Conservation (phyloP, 2,329 filamentous ascomycete genomes). For the Ceratocystis alfenasii region DNA sequence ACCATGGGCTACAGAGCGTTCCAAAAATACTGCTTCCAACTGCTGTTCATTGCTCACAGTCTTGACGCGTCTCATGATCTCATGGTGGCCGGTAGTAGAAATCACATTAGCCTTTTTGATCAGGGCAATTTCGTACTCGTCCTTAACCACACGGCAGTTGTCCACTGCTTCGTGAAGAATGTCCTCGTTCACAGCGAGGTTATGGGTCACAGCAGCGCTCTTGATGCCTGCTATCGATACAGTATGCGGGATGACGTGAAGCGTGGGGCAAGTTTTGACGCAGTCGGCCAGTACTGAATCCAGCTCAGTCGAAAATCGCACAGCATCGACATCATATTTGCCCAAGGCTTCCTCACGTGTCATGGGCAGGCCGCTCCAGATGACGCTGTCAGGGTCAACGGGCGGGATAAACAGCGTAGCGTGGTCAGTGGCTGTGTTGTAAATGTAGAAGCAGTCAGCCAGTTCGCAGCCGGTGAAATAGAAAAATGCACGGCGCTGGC, state of each 20-base stretch:
- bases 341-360: conserved; percentile 61
- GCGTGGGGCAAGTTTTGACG: conserved; percentile 39
- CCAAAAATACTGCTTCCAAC: conserved; percentile 68
- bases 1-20: conserved; percentile 60
- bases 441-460: conserved; percentile 67
- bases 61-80: conserved; percentile 48
- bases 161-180: conserved; percentile 53
- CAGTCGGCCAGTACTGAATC: conserved; percentile 52
- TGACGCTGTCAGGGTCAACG: conserved; percentile 73
- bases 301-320: conserved; percentile 59
- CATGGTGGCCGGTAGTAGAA: conserved; percentile 54
- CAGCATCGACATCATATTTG: conserved; percentile 71
- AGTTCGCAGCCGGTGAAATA: conserved; percentile 79
- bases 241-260: conserved; percentile 70
- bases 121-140: conserved; percentile 61
- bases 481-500: conserved; percentile 86
- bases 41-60: conserved; percentile 65
- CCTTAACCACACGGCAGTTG: conserved; percentile 57
- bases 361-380: conserved; percentile 85
- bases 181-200: conserved; percentile 44
- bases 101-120: conserved; percentile 61
- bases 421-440: conserved; percentile 61
- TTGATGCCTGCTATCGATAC: conserved; percentile 62
- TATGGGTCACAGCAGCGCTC: conserved; percentile 53
- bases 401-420: conserved; percentile 86